Evolutionary conservation across 2,329 filamentous ascomycete species (phyloP).

Genomic region (Fusarium oligoseptatum): DNA sequence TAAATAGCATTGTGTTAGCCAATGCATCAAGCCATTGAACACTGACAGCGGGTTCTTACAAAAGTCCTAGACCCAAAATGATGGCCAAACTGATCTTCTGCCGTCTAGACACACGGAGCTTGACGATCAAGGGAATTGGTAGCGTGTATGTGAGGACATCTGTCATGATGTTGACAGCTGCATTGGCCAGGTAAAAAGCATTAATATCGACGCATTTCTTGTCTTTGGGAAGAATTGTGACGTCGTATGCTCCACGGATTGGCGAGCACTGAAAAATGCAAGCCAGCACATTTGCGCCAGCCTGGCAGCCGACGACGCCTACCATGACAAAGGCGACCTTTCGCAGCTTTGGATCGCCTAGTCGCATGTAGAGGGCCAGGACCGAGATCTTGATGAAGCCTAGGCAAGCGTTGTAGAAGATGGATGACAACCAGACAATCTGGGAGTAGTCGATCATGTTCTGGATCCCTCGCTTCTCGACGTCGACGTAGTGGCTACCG

Average conservation of each 20-base stretch:
- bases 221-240: background rate
- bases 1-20: background rate
- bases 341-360: constrained; percentile 24
- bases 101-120: constrained; percentile 22
- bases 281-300: constrained; percentile 27
- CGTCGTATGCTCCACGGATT: constrained; percentile 14
- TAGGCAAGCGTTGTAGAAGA: constrained; percentile 36
- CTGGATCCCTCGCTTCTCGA: constrained; percentile 12
- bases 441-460: constrained; percentile 36
- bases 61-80: constrained; percentile 24
- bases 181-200: constrained; percentile 32
- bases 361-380: constrained; percentile 22
- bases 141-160: constrained; percentile 24
- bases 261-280: constrained; percentile 34
- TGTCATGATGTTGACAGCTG: constrained; percentile 30
- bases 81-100: constrained; percentile 33
- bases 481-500: constrained; percentile 26
- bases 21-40: background rate
- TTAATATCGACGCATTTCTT: constrained; percentile 34
- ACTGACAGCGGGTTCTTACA: background rate
- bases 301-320: constrained; percentile 27
- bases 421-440: constrained; percentile 33
- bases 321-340: constrained; percentile 34
- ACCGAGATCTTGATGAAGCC: constrained; percentile 39
- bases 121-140: constrained; percentile 12